A percentile compares a stretch with the other conserved stretches of the same genome.
Conservation (phyloP, 2,329 filamentous ascomycete genomes). For the Boeremia exigua region DNA sequence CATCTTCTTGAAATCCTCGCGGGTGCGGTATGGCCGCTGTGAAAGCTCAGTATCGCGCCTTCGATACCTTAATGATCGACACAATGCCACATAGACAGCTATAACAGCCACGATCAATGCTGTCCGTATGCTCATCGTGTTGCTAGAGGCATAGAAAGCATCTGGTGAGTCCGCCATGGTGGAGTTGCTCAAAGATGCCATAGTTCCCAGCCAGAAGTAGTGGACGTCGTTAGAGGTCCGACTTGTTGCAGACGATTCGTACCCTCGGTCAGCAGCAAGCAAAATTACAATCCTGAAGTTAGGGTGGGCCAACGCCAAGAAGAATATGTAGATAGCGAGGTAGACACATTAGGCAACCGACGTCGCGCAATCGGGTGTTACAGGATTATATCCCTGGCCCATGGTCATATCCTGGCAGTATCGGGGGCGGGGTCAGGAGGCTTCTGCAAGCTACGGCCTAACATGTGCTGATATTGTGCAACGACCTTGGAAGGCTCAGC, state of each 20-base stretch:
- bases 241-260: not conserved
- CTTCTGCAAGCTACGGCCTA: not conserved
- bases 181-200: not conserved
- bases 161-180: constrained; percentile 3
- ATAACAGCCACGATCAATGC: constrained; percentile 18
- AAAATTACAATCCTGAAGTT: too few species aligned
- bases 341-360: constrained; percentile 4
- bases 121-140: not conserved
- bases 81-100: constrained; percentile 41
- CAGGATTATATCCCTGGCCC: not conserved
- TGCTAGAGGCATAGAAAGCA: not conserved
- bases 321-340: not conserved
- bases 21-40: constrained; percentile 54
- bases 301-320: too few species aligned
- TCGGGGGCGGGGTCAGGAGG: not conserved
- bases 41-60: constrained; percentile 49
- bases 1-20: constrained; percentile 58
- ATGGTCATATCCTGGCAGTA: not conserved
- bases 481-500: not conserved
- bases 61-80: constrained; percentile 46
- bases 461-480: not conserved
- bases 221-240: not conserved
- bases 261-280: not conserved
- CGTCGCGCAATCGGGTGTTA: not conserved
- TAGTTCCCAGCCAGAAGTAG: not conserved